These are phyloP conservation scores for Hypericum androsaemum DNA, from an alignment of 345 rosid genomes.

Conservation along the genomic window DNA sequence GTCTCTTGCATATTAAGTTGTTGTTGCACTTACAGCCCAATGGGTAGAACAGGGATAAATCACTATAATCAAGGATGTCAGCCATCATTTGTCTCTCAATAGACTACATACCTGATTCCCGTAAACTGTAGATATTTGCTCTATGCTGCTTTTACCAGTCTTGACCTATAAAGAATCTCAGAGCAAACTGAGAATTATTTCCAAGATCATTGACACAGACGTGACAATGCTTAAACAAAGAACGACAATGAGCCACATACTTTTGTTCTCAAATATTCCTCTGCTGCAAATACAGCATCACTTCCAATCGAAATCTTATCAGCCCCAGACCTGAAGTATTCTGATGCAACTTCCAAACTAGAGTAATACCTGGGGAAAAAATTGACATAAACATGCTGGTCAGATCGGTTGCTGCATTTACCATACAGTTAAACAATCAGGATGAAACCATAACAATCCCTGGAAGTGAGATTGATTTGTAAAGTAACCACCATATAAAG, in stretches of 20 bases:
- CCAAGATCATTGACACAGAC: background rate
- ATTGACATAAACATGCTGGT: background rate
- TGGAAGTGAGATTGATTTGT: background rate
- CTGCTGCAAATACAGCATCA: constrained; percentile 91
- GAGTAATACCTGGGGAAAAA: constrained; percentile 65
- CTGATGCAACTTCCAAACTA: constrained; percentile 96
- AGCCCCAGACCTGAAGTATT: constrained; percentile 95
- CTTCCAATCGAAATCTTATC: constrained; percentile 95
- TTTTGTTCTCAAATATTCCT: constrained; percentile 69
- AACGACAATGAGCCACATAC: constrained; percentile 32
- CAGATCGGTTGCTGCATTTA: background rate
- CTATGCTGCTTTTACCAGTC: constrained; percentile 82
- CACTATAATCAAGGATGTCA: too few relatives aligned
- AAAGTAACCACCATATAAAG: background rate
- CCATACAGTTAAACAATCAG: background rate
- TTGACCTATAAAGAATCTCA: constrained; percentile 37
- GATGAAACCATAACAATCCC: background rate
- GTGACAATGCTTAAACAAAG: background rate
- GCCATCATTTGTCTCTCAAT: too few relatives aligned
- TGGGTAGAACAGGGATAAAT: too few relatives aligned
- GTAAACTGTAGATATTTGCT: constrained; percentile 85
- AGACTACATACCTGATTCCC: constrained; percentile 71
- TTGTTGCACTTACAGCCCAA: too few relatives aligned
- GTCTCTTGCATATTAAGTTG: too few relatives aligned
- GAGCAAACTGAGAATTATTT: constrained; percentile 13